Evolutionary conservation across 495 filamentous ascomycete species (phyloP), one percentile per base, ranked within the genome.

Genomic region (Friedmanniomyces simplex): DNA sequence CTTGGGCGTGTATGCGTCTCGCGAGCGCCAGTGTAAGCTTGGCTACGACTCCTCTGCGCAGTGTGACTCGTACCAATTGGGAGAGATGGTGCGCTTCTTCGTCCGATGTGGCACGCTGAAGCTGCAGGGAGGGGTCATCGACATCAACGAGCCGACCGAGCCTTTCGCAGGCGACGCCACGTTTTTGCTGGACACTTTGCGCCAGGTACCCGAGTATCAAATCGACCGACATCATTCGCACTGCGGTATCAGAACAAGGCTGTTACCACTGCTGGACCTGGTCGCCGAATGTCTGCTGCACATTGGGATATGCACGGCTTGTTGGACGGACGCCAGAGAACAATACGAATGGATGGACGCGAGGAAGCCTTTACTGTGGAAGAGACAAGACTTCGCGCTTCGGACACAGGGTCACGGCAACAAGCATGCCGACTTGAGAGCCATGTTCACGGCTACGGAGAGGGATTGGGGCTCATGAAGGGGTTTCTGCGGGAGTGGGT

Each of bases 61-160:
- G 58, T 95, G 89, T 68, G 89, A 95, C 69, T 81, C 84, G 5
- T 95, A 88, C 68, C 88, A 95, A 63, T 76, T 94, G 0, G 89
- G 89, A 16, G 87, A 94, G 70, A 89, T 89, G 76, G 71, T 87
- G 58, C 85, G 86, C 39, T 95, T 94, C 68, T 83, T 95, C 25
- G 66, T 76, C 4, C 74, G 67, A 25, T 65, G 70, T 21, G 71
- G 70, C 12, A 75, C 65, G 0, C 58, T 78, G 21, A 63, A 66
- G 13, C 42, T 77, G 34, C 70, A 71, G 64, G 69, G 69, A 12
- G 69, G 69, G 8, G 66, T 70, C 21, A 63, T 73, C 37, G 64
- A 70, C 16, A 34, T 46, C 49, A 18, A 50, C 14, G 70, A 72
- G 10, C 60, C 63, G 12, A 43, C 61, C 0, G 55, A 66, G 50